Percentiles rank a stretch among this genome's conserved stretches.
Conservation (phyloP, 192 early-diverging fungal species). For the Funneliformis mosseae region DNA sequence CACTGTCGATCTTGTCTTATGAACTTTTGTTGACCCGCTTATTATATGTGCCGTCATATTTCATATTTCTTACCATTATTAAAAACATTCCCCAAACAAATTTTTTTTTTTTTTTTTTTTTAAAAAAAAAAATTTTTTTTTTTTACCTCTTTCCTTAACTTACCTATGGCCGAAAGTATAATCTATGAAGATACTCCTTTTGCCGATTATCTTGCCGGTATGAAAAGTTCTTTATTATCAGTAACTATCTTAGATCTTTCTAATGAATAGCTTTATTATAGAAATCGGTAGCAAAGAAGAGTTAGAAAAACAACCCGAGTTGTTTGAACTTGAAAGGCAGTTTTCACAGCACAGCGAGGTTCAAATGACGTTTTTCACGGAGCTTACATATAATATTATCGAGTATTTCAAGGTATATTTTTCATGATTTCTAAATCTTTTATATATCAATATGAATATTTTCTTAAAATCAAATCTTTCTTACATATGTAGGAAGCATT, state of each 20-base stretch:
- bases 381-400: neutral
- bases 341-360: neutral
- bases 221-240: neutral
- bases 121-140: too few species aligned
- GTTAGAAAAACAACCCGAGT: constrained; percentile 27
- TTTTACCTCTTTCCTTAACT: neutral
- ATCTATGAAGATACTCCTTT: constrained; percentile 68
- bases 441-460: neutral
- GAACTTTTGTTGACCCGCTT: too few species aligned
- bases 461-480: neutral
- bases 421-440: neutral
- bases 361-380: neutral
- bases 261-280: constrained; percentile 2
- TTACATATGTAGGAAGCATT: constrained; percentile 49
- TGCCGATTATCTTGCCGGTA: constrained; percentile 63
- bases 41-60: too few species aligned
- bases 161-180: constrained; percentile 55
- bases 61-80: too few species aligned
- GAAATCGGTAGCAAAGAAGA: constrained; percentile 41
- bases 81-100: too few species aligned
- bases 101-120: too few species aligned
- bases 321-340: constrained; percentile 13
- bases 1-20: too few species aligned
- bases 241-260: neutral
- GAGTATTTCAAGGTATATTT: neutral